phyloP scores from a whole-genome alignment of 2,329 filamentous ascomycete genomes.

The Beauveria pseudobassiana region DNA sequence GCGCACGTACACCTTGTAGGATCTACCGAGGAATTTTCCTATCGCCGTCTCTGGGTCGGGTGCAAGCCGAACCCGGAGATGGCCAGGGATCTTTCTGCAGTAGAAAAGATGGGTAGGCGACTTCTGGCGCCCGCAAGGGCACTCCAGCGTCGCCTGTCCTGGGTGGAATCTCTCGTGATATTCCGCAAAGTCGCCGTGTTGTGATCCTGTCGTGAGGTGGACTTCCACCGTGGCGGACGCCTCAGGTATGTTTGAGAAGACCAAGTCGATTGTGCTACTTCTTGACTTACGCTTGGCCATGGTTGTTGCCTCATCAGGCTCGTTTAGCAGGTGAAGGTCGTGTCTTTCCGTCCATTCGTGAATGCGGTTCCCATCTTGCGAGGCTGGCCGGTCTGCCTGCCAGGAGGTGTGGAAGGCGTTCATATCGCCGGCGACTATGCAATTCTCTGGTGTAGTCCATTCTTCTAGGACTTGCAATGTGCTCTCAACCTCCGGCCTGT shows the following conservation, averaged over 20 bases:
- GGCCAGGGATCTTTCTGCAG: too few relatives aligned
- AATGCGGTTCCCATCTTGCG: neutral
- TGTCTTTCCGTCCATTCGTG: neutral
- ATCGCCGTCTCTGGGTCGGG: too few relatives aligned
- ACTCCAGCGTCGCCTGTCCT: too few relatives aligned
- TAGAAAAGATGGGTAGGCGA: too few relatives aligned
- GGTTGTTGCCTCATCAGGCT: neutral
- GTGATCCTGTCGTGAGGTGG: neutral
- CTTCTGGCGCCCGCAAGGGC: too few relatives aligned
- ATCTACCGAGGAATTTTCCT: too few relatives aligned
- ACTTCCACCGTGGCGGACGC: neutral
- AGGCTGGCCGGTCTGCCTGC: neutral
- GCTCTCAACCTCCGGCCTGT: neutral
- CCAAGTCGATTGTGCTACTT: neutral
- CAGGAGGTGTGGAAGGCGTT: neutral
- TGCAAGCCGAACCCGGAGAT: too few relatives aligned
- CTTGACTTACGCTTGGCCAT: neutral
- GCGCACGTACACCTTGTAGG: too few relatives aligned
- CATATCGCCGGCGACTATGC: neutral
- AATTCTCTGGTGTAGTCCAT: neutral
- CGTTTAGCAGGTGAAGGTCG: neutral
- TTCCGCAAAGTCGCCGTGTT: too few relatives aligned
- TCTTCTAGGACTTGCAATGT: neutral
- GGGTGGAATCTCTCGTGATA: too few relatives aligned
- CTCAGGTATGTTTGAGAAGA: neutral